A percentile compares a stretch with the other conserved stretches of the same genome.
Evolutionary conservation across 2,329 filamentous ascomycete species (phyloP).

Genomic region (Pseudogymnoascus sp.): DNA sequence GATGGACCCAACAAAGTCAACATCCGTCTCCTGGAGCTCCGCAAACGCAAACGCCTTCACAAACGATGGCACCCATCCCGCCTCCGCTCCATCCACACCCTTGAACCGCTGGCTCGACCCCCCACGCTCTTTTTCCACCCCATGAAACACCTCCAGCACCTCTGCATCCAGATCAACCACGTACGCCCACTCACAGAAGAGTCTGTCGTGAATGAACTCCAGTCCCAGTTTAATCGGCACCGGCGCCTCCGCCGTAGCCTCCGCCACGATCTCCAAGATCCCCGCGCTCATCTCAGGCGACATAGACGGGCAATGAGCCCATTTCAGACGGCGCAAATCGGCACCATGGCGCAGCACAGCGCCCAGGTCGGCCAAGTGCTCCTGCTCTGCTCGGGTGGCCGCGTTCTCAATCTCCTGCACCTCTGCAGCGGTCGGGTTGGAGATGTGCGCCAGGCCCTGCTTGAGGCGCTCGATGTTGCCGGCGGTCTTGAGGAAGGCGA

Average conservation of each 20-base stretch:
- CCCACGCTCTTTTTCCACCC: neutral
- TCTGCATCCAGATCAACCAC: neutral
- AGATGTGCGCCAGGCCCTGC: conserved; percentile 16
- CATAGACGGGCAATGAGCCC: neutral
- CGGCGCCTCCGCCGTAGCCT: neutral
- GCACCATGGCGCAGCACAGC: neutral
- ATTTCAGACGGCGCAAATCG: neutral
- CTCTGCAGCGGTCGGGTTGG: conserved; percentile 7
- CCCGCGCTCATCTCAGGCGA: neutral
- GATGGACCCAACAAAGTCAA: neutral
- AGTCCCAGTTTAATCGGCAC: neutral
- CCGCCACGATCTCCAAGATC: conserved; percentile 1
- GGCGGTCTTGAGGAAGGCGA: conserved; percentile 18
- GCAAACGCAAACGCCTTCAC: neutral
- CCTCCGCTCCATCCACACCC: neutral
- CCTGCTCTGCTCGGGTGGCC: neutral
- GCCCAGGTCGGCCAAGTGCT: neutral
- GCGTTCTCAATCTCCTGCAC: neutral
- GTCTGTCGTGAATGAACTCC: neutral
- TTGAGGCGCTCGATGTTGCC: conserved; percentile 21
- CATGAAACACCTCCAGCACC: neutral
- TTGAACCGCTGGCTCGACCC: neutral
- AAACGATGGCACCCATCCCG: neutral
- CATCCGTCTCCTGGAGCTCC: neutral
- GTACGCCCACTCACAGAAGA: neutral